Evolutionary conservation across 345 rosid species (phyloP).

Genomic region (Eucalyptus brandiana): DNA sequence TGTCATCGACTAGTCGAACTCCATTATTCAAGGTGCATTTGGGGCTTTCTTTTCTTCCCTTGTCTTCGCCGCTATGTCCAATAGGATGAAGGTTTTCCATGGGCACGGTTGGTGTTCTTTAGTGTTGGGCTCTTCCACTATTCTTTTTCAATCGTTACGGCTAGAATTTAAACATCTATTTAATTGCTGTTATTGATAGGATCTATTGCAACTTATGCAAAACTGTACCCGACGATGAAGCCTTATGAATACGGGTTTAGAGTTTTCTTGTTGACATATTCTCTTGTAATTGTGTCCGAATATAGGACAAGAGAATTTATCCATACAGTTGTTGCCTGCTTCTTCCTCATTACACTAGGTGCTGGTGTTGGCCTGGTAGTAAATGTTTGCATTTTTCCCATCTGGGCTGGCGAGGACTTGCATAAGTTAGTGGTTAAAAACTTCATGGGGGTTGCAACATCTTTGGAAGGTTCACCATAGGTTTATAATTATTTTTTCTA

Average conservation of each 20-base stretch:
- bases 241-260: conserved; percentile 82
- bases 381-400: conserved; percentile 78
- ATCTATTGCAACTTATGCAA: conserved; percentile 55
- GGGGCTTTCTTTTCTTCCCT: too few relatives aligned
- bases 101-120: too few relatives aligned
- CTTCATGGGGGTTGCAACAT: conserved; percentile 58
- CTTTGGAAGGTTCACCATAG: conserved; percentile 58
- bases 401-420: conserved; percentile 98
- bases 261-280: conserved; percentile 81
- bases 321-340: conserved; percentile 61
- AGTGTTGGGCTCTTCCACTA: neutral
- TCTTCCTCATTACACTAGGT: conserved; percentile 76
- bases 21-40: too few relatives aligned
- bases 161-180: neutral
- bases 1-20: too few relatives aligned
- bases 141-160: neutral
- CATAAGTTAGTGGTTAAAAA: conserved; percentile 77
- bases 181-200: conserved; percentile 26
- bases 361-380: conserved; percentile 60
- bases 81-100: too few relatives aligned
- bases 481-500: neutral
- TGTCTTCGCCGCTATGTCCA: too few relatives aligned
- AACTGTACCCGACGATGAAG: conserved; percentile 73
- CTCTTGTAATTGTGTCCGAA: conserved; percentile 66
- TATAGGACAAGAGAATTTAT: conserved; percentile 66